These are phyloP conservation scores for Saccharomyces jurei DNA, from an alignment of 805 yeast species.

Conservation along the genomic window DNA sequence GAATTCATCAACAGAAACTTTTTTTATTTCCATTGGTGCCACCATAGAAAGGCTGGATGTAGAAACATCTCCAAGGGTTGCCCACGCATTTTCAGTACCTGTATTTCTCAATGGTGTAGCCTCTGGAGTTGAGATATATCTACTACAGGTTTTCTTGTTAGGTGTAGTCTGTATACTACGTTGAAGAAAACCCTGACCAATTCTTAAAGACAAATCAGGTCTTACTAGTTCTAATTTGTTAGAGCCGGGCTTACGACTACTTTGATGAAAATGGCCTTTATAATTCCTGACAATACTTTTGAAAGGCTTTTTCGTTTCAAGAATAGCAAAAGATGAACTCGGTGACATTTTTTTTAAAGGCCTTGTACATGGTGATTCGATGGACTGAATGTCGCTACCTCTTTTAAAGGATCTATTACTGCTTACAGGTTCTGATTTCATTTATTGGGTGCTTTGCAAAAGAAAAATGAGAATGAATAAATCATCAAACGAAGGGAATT, in stretches of 20 bases:
- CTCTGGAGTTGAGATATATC: conserved; percentile 1
- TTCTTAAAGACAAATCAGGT: neutral
- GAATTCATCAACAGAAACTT: conserved; percentile 4
- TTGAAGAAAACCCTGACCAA: neutral
- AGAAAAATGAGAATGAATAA: neutral
- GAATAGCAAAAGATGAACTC: neutral
- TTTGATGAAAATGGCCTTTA: neutral
- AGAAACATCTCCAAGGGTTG: conserved; percentile 4
- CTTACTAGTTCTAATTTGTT: neutral
- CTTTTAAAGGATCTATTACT: conserved; percentile 13
- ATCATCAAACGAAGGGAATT: neutral
- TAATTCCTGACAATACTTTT: conserved; percentile 5
- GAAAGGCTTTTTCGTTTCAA: neutral
- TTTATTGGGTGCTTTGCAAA: neutral
- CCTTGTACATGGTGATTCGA: conserved; percentile 6
- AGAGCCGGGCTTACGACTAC: neutral
- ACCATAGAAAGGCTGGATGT: conserved; percentile 6
- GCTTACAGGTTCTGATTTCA: conserved; percentile 6
- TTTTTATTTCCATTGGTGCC: conserved; percentile 1
- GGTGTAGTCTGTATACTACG: neutral
- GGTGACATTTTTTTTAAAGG: conserved; percentile 9
- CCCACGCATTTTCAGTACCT: conserved; percentile 1
- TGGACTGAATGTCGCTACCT: conserved; percentile 9
- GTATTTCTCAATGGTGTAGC: conserved; percentile 1
- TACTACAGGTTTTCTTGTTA: neutral